Percentiles rank a stretch among this genome's conserved stretches.
These are phyloP conservation scores for Metschnikowia arizonensis DNA, from an alignment of 805 yeast genomes.

Conservation along the genomic window DNA sequence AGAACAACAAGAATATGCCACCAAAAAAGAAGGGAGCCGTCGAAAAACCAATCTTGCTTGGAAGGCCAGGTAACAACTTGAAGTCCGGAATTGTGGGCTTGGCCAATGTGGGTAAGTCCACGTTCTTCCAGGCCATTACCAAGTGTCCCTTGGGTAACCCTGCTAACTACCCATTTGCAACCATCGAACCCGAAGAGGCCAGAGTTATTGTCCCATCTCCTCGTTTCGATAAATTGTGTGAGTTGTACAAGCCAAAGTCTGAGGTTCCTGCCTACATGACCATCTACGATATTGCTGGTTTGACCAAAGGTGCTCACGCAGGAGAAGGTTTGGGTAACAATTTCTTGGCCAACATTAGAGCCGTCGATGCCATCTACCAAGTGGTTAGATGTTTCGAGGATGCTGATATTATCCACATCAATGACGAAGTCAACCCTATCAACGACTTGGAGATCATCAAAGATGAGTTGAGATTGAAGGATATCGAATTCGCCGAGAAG, in stretches of 20 bases:
- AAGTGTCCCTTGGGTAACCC: constrained; percentile 24
- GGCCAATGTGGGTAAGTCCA: constrained; percentile 23
- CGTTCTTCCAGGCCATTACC: constrained; percentile 24
- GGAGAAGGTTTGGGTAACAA: constrained; percentile 77
- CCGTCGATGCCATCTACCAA: constrained; percentile 69
- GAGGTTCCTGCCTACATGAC: constrained; percentile 27
- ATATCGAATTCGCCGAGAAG: constrained; percentile 90
- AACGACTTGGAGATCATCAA: constrained; percentile 90
- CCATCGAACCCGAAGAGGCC: constrained; percentile 67
- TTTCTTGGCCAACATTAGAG: constrained; percentile 62
- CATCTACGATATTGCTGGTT: constrained; percentile 38
- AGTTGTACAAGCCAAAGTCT: constrained; percentile 44
- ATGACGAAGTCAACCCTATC: constrained; percentile 80
- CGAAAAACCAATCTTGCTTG: constrained; percentile 68
- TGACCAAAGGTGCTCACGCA: constrained; percentile 52
- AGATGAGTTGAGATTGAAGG: constrained; percentile 92
- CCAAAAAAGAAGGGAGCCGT: constrained; percentile 64
- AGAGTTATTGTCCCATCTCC: constrained; percentile 23
- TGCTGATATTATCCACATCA: constrained; percentile 95
- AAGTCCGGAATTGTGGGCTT: constrained; percentile 43
- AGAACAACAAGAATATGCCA: constrained; percentile 45
- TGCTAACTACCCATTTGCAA: constrained; percentile 64
- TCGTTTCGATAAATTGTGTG: constrained; percentile 27
- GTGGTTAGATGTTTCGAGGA: constrained; percentile 73
- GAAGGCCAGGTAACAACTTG: constrained; percentile 37